Percentiles rank a stretch among this genome's conserved stretches.
phyloP scores from a whole-genome alignment of 805 yeast genomes.

The Lipomyces kockii region DNA sequence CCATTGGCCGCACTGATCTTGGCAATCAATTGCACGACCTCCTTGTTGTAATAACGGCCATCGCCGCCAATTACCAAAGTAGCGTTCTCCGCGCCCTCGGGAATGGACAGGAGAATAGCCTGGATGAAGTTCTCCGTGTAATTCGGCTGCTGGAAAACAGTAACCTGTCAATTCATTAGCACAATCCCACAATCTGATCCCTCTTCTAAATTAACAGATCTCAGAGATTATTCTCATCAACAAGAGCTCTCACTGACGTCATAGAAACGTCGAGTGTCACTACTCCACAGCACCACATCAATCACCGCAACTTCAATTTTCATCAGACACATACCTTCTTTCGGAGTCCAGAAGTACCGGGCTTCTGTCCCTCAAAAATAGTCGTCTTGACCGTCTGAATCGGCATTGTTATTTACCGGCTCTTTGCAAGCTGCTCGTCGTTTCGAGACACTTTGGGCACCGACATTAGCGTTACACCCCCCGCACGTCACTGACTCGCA shows the following conservation, averaged over 20 bases:
- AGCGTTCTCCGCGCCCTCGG: constrained; percentile 79
- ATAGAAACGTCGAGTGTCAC: neutral
- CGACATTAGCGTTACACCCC: neutral
- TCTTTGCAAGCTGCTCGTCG: neutral
- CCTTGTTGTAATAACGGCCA: constrained; percentile 88
- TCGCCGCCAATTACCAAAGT: constrained; percentile 94
- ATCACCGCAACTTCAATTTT: neutral
- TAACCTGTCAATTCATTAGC: constrained; percentile 50
- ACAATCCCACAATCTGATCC: neutral
- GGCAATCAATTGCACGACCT: constrained; percentile 79
- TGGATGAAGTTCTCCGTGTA: constrained; percentile 96
- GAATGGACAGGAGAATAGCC: constrained; percentile 80
- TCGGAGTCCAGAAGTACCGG: constrained; percentile 96
- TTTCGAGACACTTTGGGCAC: neutral
- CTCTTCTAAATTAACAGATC: neutral
- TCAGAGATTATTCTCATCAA: neutral
- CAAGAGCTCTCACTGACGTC: neutral
- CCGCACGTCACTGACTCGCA: neutral
- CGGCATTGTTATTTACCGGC: constrained; percentile 21
- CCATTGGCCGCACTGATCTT: constrained; percentile 90
- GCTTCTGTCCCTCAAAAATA: constrained; percentile 89
- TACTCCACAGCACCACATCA: neutral
- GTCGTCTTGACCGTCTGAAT: constrained; percentile 58
- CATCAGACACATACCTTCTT: constrained; percentile 56
- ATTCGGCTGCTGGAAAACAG: constrained; percentile 74